Base-by-base conservation (phyloP, 2,329 filamentous ascomycete species). In the Colletotrichum siamense region DNA sequence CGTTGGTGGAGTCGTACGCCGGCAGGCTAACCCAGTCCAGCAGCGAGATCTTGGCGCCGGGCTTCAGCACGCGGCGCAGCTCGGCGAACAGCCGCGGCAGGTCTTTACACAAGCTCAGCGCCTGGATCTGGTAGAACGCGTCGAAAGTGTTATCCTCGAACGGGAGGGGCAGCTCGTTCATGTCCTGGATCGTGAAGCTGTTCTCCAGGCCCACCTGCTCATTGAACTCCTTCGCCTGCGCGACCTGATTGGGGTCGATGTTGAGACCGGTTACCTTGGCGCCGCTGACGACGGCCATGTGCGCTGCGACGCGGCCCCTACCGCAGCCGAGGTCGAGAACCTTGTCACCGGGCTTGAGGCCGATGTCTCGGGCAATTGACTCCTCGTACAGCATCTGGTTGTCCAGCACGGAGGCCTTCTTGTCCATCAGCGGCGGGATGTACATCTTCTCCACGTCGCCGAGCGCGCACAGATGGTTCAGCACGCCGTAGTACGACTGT, bases 401-500 rank as follows among this genome's bases (percentile, higher is more conserved):
- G 78, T 89, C 88, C 13, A 86, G 81, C 1, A 89, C 87, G 1
- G 85, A 87, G 7, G 87, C 87, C 75, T 87, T 86, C 79, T 84
- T 85, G 81, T 89, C 88, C 88, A 90, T 89, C 68, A 88, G 84
- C 3, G 89, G 89, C 15, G 89, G 89, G 71, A 90, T 90, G 80
- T 90, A 91, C 89, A 91, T 91, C 82, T 90, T 90, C 79, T 90
- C 89, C n/a, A 90, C 88, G 59, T 89, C 88, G 39, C 89, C 89
- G 13, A 90, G 85, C 30, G 88, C 89, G 80, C 89, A 91, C 13
- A 91, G 85, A 73, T 90, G 89, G 79, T 91, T 90, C 36, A 90
- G 82, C 16, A 90, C 88, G 34, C 88, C 88, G 76, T 91, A 91
- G 80, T 91, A 91, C 13, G 88, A 81, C 67, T 86, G 85, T 69